These are phyloP conservation scores for Xylariomycetidae sp. DNA, from an alignment of 2,329 filamentous ascomycete genomes.

Conservation along the genomic window DNA sequence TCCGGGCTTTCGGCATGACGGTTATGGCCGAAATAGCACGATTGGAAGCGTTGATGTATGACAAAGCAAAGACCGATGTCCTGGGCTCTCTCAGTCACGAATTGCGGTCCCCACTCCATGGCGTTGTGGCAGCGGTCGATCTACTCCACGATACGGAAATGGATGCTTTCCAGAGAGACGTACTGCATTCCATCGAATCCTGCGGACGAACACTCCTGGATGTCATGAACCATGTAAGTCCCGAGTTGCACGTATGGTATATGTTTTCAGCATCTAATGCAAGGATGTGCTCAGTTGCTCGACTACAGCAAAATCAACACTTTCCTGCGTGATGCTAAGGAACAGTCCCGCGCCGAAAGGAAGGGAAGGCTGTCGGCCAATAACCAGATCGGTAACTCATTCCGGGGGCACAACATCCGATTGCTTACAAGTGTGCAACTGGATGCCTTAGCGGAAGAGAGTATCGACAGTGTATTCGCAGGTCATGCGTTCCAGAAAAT, in stretches of 20 bases:
- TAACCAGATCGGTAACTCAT: conserved; percentile 11
- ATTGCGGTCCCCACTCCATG: conserved; percentile 53
- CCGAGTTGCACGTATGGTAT: neutral
- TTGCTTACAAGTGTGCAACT: conserved; percentile 25
- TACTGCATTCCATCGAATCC: conserved; percentile 41
- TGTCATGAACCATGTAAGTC: conserved; percentile 38
- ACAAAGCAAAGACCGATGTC: conserved; percentile 49
- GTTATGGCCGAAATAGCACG: conserved; percentile 52
- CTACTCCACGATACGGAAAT: conserved; percentile 45
- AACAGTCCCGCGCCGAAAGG: conserved; percentile 3
- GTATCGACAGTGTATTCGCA: conserved; percentile 39
- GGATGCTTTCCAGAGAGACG: conserved; percentile 37
- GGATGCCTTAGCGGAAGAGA: conserved; percentile 37
- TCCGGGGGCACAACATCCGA: conserved; percentile 5
- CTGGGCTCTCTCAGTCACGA: conserved; percentile 57
- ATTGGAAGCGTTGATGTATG: conserved; percentile 29
- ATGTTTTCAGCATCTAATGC: neutral
- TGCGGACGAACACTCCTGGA: conserved; percentile 46
- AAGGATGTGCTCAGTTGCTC: conserved; percentile 25
- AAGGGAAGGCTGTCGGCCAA: conserved; percentile 1
- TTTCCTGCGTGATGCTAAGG: conserved; percentile 16
- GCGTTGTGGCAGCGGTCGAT: conserved; percentile 48
- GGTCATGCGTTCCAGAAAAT: conserved; percentile 30
- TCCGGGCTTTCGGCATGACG: conserved; percentile 45
- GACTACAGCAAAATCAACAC: conserved; percentile 50